These are phyloP conservation scores for Austroboletus olivaceoglutinosus DNA, from an alignment of 1,284 basidiomycete genomes.

Conservation along the genomic window DNA sequence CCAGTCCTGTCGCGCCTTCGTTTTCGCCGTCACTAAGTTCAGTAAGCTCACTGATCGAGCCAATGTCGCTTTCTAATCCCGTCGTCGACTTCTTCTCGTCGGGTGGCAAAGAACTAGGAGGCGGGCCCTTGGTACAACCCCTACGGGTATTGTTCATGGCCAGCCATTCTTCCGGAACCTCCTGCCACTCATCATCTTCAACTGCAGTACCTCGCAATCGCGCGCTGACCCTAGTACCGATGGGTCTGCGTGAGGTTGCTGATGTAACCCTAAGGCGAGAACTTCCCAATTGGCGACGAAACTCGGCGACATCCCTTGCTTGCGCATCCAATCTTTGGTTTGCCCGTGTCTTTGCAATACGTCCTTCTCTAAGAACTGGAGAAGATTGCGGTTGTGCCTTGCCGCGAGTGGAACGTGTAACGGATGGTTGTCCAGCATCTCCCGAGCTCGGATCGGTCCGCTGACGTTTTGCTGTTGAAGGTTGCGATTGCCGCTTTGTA, in stretches of 20 bases:
- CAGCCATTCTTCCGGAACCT: slow-evolving; percentile 75
- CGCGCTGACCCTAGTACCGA: slow-evolving; percentile 65
- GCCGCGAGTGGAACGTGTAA: slow-evolving; percentile 10
- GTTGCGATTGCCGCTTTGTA: slow-evolving; percentile 21
- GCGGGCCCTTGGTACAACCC: slow-evolving; percentile 11
- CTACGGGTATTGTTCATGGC: slow-evolving; percentile 27
- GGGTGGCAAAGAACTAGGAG: slow-evolving; percentile 6
- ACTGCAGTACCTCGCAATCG: slow-evolving; percentile 52
- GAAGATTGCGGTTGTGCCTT: slow-evolving; percentile 14
- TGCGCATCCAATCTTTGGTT: slow-evolving; percentile 66
- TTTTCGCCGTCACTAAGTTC: slow-evolving; percentile 54
- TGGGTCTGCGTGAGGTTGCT: slow-evolving; percentile 31
- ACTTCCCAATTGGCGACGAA: slow-evolving; percentile 49
- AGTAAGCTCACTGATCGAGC: slow-evolving; percentile 65
- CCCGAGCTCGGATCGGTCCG: slow-evolving; percentile 11
- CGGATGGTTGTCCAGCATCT: slow-evolving; percentile 11
- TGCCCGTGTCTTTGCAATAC: slow-evolving; percentile 68
- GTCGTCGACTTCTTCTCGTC: slow-evolving; percentile 38
- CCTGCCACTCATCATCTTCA: slow-evolving; percentile 71
- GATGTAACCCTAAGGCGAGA: slow-evolving; percentile 14
- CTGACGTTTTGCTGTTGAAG: slow-evolving; percentile 20
- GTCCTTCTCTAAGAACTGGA: slow-evolving; percentile 40
- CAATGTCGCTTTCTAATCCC: slow-evolving; percentile 55
- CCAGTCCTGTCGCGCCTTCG: slow-evolving; percentile 11
- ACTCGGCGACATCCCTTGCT: slow-evolving; percentile 63